Evolutionary conservation across 805 yeast species (phyloP).

Genomic region (Kregervanrija delftensis): DNA sequence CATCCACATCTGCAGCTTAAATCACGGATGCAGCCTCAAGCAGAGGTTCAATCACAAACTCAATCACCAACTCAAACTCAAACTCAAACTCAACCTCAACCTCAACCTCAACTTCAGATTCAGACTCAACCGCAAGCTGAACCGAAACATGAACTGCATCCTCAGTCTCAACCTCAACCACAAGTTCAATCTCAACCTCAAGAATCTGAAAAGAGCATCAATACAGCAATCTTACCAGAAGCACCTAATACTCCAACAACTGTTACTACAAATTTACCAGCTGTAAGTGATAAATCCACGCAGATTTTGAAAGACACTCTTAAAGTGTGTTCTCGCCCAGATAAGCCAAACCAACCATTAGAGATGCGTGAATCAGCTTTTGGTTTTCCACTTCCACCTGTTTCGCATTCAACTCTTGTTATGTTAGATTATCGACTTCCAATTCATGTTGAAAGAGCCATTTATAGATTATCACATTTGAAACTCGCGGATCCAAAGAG

Average conservation of each 20-base stretch:
- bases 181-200: conserved; percentile 2
- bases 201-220: neutral
- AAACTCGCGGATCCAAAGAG: conserved; percentile 92
- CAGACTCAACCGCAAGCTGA: conserved; percentile 2
- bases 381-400: conserved; percentile 82
- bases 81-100: conserved; percentile 1
- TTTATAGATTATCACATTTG: conserved; percentile 85
- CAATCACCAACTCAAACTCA: conserved; percentile 7
- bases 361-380: conserved; percentile 73
- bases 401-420: conserved; percentile 65
- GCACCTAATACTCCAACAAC: too few relatives aligned
- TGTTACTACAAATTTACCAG: conserved; percentile 4
- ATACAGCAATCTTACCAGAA: neutral
- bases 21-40: neutral
- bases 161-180: neutral
- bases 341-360: conserved; percentile 49
- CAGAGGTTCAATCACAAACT: neutral
- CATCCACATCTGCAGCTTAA: conserved; percentile 5
- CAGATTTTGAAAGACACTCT: conserved; percentile 21
- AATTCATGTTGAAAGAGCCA: conserved; percentile 92
- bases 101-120: conserved; percentile 7
- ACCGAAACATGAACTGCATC: too few relatives aligned
- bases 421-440: conserved; percentile 88
- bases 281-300: conserved; percentile 2
- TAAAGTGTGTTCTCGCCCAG: conserved; percentile 22